Base-by-base conservation (phyloP, 1,139 yeast species). In the Hyphopichia buzzinii region DNA sequence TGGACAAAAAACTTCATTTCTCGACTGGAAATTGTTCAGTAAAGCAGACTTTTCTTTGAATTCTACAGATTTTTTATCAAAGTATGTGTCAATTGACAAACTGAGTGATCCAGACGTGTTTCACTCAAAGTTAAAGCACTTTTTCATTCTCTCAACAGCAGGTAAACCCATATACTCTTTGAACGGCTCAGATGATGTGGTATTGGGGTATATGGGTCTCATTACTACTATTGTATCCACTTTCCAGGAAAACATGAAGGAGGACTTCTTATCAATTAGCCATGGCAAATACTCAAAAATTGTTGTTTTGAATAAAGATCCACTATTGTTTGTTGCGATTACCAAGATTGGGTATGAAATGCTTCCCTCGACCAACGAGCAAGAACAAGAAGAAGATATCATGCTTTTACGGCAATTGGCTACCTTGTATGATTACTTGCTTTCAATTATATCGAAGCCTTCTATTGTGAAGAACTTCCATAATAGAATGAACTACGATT, bases 101-200 rank as follows among this genome's bases (percentile, higher is more conserved):
- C 40, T 47, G 5, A 40, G 45, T 3, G 50, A 49, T 27, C 33
- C 40, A n/a, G 49, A 48, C 1, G 36, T 41, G 35, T 80, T 79
- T 50, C 73, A 64, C 39, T 44, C 47, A 29, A 74, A 67, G 31
- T 59, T 71, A 35, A 85, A 84, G 55, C 94, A 85, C 38, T 88
- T 85, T 49, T 80, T 89, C 45, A 79, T 92, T 5, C 67, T 92
- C n/a, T 88, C 96, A 0, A 65, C 82, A 2, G 96, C 97, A 0
- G 98, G 98, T 0, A 92, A 92, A 56, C 97, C 96, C 1, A 85
- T 92, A 6, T 92, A 84, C 57, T 78, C 95, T 1, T 69, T 84
- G 69, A 74, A 82, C 52, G 96, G 96, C 3, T 64, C 79, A 0
- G 95, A 88, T 42, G 82, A 79, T 34, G 62, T 81, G 17, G 68